Percentiles rank a stretch among this genome's conserved stretches.
These are phyloP conservation scores for Phalaenopsis hybrid DNA, from an alignment of 116 monocot species.

Conservation along the genomic window DNA sequence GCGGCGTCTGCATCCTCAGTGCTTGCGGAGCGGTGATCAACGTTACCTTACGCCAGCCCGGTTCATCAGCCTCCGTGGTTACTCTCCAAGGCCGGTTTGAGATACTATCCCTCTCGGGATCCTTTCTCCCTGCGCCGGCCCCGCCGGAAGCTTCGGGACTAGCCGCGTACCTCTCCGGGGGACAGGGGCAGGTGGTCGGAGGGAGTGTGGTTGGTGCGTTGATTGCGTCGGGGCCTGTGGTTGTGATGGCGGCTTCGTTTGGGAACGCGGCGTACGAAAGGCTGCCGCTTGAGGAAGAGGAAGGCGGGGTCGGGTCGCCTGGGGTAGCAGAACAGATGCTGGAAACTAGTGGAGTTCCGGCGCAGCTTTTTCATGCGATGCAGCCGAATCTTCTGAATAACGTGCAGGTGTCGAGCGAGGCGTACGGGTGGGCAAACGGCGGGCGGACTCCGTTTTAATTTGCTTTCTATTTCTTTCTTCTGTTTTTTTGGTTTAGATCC, in stretches of 20 bases:
- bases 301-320: background rate
- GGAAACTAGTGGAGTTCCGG: background rate
- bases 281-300: background rate
- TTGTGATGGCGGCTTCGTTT: background rate
- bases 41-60: background rate
- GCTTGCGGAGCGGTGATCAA: background rate
- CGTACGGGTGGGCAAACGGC: background rate
- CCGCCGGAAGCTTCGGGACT: constrained; percentile 1
- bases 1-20: constrained; percentile 3
- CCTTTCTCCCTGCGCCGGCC: background rate
- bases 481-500: background rate
- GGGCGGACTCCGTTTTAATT: constrained; percentile 1
- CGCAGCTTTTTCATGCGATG: background rate
- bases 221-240: constrained; percentile 2
- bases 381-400: background rate
- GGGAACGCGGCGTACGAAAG: constrained; percentile 1
- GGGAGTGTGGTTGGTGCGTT: background rate
- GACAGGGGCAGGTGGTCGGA: background rate
- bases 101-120: background rate
- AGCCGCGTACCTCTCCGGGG: background rate
- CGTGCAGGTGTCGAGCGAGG: background rate
- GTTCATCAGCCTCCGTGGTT: background rate
- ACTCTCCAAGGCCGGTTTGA: background rate
- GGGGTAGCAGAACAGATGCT: background rate
- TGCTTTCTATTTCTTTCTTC: background rate